Evolutionary conservation across 495 filamentous ascomycete species (phyloP), one percentile per base, ranked within the genome.

Genomic region (Pyrenula massariospora): DNA sequence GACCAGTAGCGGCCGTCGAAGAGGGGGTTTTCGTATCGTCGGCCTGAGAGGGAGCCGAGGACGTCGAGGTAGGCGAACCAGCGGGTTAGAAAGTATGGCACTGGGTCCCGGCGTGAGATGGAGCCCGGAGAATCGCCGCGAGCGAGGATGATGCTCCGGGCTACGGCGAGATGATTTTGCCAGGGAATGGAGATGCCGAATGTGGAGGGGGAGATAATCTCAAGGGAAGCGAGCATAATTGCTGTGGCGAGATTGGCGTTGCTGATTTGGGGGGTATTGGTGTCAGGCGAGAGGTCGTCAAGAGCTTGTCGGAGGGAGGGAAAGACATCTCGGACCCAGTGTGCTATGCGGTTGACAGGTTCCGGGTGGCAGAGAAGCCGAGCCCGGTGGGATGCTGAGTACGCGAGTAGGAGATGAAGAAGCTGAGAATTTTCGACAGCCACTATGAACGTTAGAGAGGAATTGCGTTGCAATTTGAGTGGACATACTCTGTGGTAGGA

Each of bases 61-160:
- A 92, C 82, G 63, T 95, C 89, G 22, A 94, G 76, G 67, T 94
- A 95, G 10, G 85, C 84, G 59, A 92, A 85, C 89, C 89, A 95
- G 36, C 88, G 84, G 48, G 79, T 81, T n/a, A 94, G 78, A 65
- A 95, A 93, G 50, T 84, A 87, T 19, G 84, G 86, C 21, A 86
- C 80, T 23, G 77, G 81, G 64, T 91, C 87, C 24, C 74, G 66
- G 60, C 78, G 60, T 66, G 73, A 60, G 61, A 75, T 62, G 52
- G 73, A 62, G 65, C 81, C 68, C 66, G 84, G 65, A 59, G 77
- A 67, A 53, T 81, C 83, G 22, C 81, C 83, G 23, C 87, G 83
- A 11, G 81, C 78, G 50, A 84, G 68, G 63, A 93, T 90, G 57
- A 95, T 82, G 59, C 83, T 80, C 2, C 89, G 81, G 0, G 89